Conservation (phyloP, 148 eudicot species). For the Dianthus caryophyllus region DNA sequence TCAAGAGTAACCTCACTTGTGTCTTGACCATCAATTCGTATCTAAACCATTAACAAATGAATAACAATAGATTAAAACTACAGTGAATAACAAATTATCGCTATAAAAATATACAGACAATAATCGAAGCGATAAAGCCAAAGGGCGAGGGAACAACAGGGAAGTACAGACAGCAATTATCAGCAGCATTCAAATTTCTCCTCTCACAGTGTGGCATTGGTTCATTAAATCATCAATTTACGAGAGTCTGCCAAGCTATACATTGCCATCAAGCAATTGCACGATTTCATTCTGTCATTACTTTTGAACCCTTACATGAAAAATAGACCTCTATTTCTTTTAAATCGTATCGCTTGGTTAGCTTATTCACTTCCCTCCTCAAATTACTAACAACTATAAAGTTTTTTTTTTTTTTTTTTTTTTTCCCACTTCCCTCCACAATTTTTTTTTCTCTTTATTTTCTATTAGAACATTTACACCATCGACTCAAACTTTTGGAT, state of each 20-base stretch:
- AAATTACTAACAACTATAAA: too few relatives aligned
- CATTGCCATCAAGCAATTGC: too few relatives aligned
- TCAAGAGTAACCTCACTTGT: conserved; percentile 63
- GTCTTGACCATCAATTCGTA: conserved; percentile 84
- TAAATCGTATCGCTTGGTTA: too few relatives aligned
- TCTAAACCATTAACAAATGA: conserved; percentile 34
- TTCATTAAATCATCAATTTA: background rate
- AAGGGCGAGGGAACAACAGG: background rate
- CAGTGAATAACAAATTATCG: conserved; percentile 9
- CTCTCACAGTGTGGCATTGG: background rate
- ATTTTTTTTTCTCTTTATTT: too few relatives aligned
- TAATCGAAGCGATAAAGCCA: background rate
- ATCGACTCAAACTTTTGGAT: too few relatives aligned
- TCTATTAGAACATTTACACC: too few relatives aligned
- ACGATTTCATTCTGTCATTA: too few relatives aligned
- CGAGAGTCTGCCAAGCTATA: background rate
- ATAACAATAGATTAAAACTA: background rate
- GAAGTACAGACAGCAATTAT: background rate
- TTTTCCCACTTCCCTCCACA: too few relatives aligned
- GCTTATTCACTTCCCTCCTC: too few relatives aligned
- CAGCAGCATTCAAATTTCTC: background rate
- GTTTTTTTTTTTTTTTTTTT: too few relatives aligned
- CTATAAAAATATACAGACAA: background rate
- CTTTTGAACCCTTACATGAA: too few relatives aligned
- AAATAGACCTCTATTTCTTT: too few relatives aligned